Percentiles rank a stretch among this genome's conserved stretches.
phyloP scores from a whole-genome alignment of 176 grass and related monocot species.

The Lolium rigidum region DNA sequence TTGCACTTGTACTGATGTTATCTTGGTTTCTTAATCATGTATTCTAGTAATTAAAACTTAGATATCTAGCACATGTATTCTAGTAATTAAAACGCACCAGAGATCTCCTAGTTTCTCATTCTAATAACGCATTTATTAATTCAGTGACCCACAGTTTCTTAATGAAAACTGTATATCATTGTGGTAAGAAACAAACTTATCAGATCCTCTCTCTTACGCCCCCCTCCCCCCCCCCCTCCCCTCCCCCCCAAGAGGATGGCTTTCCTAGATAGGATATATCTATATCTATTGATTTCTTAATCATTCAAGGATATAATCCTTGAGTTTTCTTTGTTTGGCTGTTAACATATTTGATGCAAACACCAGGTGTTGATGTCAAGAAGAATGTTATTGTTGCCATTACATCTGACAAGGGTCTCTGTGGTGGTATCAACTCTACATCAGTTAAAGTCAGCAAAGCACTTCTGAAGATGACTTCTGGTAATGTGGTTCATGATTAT shows the following conservation, averaged over 20 bases:
- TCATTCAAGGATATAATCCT: constrained; percentile 5
- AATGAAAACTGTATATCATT: neutral
- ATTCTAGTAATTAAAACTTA: constrained; percentile 3
- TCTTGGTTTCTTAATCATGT: neutral
- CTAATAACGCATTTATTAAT: neutral
- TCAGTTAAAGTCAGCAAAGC: constrained; percentile 97
- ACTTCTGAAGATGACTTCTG: constrained; percentile 79
- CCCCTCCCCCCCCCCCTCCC: too few species aligned
- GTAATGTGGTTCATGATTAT: constrained; percentile 49
- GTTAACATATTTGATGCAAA: constrained; percentile 35
- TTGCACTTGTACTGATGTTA: constrained; percentile 5
- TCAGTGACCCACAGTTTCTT: neutral
- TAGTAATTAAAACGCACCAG: neutral
- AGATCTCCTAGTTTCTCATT: neutral
- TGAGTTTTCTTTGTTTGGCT: neutral
- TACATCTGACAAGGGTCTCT: constrained; percentile 96
- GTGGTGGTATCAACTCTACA: constrained; percentile 95
- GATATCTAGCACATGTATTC: neutral
- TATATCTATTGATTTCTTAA: constrained; percentile 1
- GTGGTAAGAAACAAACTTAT: neutral
- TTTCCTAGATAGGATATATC: neutral
- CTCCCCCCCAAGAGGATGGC: neutral
- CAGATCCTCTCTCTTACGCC: neutral
- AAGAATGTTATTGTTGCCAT: constrained; percentile 91
- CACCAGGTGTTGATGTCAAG: constrained; percentile 85